Evolutionary conservation across 2,329 filamentous ascomycete species (phyloP).

Genomic region (Grosmannia penicillata): DNA sequence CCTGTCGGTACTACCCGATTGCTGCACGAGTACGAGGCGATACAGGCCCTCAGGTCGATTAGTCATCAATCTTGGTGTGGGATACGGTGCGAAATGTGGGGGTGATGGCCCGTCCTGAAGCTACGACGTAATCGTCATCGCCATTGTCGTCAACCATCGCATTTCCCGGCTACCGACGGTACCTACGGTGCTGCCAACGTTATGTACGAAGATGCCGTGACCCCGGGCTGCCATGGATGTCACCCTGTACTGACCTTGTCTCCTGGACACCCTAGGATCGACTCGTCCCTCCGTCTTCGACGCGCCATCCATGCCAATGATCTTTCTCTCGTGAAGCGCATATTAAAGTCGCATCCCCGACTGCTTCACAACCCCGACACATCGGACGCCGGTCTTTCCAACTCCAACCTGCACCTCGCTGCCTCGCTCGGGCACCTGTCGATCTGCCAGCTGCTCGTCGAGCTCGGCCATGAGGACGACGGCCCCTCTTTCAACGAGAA

Average conservation of each 20-base stretch:
- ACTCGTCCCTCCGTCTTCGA: constrained; percentile 60
- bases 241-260: background rate
- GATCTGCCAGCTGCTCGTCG: constrained; percentile 55
- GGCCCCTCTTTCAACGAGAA: constrained; percentile 65
- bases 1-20: no score
- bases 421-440: constrained; percentile 55
- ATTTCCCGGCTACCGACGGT: background rate
- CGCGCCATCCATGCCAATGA: constrained; percentile 70
- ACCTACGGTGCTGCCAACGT: background rate
- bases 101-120: no score
- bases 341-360: constrained; percentile 55
- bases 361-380: constrained; percentile 70
- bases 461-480: constrained; percentile 56
- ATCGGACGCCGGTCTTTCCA: constrained; percentile 51
- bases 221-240: no score
- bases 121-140: background rate
- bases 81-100: no score
- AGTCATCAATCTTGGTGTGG: no score
- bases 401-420: constrained; percentile 73
- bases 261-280: constrained; percentile 43
- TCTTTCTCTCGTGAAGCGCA: constrained; percentile 55
- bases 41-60: no score
- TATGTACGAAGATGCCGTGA: no score
- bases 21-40: no score
- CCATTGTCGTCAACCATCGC: background rate